Base-by-base conservation (phyloP, 192 early-diverging fungal genomes). In the Podila epicladia region DNA sequence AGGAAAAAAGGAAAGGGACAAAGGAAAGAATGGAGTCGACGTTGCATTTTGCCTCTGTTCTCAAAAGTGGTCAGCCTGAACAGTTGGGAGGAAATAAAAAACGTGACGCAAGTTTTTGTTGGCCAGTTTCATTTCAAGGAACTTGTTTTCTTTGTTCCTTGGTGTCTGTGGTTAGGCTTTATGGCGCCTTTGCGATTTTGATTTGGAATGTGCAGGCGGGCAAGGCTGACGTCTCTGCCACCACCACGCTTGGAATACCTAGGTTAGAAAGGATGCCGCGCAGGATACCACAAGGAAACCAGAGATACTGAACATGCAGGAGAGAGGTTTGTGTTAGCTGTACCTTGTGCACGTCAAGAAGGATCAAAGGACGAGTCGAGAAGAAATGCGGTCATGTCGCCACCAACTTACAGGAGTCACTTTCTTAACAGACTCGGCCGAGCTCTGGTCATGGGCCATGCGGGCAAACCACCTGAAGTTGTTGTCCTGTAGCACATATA, bases 401-500 rank as follows among this genome's bases (percentile, higher is more conserved):
- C 41, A 45, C 26, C 49, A 19, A 48, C 84, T 74, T 87, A 95
- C 94, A 17, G 96, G 93, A 69, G 92, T 89, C 6, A 95, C 94
- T 58, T 87, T 85, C 65, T 90, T 91, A 15, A 93, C 89, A 48
- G 95, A 92, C 37, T 95, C 96, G 0, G 89, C 90, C 17, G 87
- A 88, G 29, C 91, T 91, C 28, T 86, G 89, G 75, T 95, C 93
- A 41, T 92, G 90, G 0, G 97, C 94, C 96, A 99, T 96, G 65
- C 93, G 89, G 70, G 90, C 72, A 65, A 99, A 95, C 97, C 97
- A 99, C 59, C 94, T 87, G 74, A 99, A 99, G 75, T 91, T 93
- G 86, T 95, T 98, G 86, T 99, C 98, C 72, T 98, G 97, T 22
- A 99, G 88, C 45, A 99, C 97, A 83, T 97, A 99, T 2, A 98